Evolutionary conservation across 805 yeast genomes (phyloP).

Genomic region (Ogataea minuta): DNA sequence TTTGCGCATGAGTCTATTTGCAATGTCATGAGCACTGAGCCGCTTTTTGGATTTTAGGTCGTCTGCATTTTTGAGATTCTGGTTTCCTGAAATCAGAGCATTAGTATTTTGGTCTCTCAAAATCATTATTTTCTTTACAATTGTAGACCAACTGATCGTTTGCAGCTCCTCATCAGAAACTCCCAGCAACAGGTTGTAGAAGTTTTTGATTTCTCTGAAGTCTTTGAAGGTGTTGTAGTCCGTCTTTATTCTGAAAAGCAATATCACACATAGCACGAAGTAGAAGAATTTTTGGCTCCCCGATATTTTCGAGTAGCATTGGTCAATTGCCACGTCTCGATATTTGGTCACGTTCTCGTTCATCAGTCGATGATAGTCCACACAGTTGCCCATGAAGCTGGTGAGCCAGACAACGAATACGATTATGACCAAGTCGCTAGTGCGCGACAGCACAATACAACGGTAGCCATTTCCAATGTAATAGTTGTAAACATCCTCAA

Average conservation of each 20-base stretch:
- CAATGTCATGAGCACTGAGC: constrained; percentile 90
- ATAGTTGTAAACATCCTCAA: constrained; percentile 79
- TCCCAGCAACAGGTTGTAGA: constrained; percentile 68
- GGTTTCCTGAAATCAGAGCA: constrained; percentile 52
- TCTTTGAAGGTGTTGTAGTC: constrained; percentile 62
- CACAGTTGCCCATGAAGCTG: constrained; percentile 77
- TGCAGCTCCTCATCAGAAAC: constrained; percentile 81
- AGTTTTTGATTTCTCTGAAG: constrained; percentile 70
- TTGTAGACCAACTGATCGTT: constrained; percentile 89
- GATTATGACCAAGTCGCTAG: constrained; percentile 68
- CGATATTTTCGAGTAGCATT: constrained; percentile 47
- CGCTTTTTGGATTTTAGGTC: constrained; percentile 71
- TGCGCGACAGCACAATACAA: constrained; percentile 68
- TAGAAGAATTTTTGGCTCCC: constrained; percentile 55
- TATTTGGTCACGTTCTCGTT: constrained; percentile 35
- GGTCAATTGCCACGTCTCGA: constrained; percentile 42
- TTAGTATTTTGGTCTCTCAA: constrained; percentile 84
- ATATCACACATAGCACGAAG: constrained; percentile 57
- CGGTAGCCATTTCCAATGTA: constrained; percentile 81
- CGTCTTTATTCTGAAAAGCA: constrained; percentile 51
- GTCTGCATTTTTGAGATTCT: constrained; percentile 33
- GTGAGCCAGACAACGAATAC: constrained; percentile 78
- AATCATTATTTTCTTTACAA: constrained; percentile 71
- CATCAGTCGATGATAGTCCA: constrained; percentile 50
- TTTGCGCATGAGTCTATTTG: constrained; percentile 92